These are phyloP conservation scores for Aureobasidium sp. DNA, from an alignment of 2,329 filamentous ascomycete genomes.

Conservation along the genomic window DNA sequence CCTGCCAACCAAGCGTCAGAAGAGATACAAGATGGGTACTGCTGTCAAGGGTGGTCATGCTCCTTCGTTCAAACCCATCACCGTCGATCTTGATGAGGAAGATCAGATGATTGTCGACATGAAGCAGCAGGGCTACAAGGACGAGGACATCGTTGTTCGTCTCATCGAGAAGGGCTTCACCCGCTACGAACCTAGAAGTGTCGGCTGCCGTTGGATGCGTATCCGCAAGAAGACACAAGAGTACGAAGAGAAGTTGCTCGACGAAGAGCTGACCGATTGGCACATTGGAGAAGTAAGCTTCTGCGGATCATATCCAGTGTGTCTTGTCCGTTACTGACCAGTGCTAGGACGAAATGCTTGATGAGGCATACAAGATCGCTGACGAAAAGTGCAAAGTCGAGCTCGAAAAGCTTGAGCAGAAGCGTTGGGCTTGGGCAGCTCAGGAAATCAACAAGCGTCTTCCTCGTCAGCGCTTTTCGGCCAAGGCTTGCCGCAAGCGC, in stretches of 20 bases:
- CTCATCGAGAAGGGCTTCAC: constrained; percentile 34
- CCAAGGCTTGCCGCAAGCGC: constrained; percentile 38
- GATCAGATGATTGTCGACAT: constrained; percentile 39
- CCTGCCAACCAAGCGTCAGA: neutral
- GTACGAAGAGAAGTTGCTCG: constrained; percentile 36
- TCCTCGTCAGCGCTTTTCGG: constrained; percentile 37
- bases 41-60: neutral
- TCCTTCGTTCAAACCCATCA: constrained; percentile 4
- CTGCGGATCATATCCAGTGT: neutral
- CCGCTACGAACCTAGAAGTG: constrained; percentile 38
- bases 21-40: neutral
- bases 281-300: constrained; percentile 37
- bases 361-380: constrained; percentile 32
- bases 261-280: constrained; percentile 42
- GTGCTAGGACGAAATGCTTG: constrained; percentile 37
- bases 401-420: constrained; percentile 31
- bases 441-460: constrained; percentile 22
- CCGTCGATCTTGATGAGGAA: constrained; percentile 36
- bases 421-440: constrained; percentile 38
- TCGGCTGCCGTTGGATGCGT: constrained; percentile 39
- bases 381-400: constrained; percentile 35
- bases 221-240: constrained; percentile 35
- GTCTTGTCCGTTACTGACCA: constrained; percentile 4
- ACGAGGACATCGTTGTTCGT: constrained; percentile 35
- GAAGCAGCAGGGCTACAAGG: constrained; percentile 34